phyloP scores from a whole-genome alignment of 2,329 filamentous ascomycete genomes.

The Sporothrix humicola region DNA sequence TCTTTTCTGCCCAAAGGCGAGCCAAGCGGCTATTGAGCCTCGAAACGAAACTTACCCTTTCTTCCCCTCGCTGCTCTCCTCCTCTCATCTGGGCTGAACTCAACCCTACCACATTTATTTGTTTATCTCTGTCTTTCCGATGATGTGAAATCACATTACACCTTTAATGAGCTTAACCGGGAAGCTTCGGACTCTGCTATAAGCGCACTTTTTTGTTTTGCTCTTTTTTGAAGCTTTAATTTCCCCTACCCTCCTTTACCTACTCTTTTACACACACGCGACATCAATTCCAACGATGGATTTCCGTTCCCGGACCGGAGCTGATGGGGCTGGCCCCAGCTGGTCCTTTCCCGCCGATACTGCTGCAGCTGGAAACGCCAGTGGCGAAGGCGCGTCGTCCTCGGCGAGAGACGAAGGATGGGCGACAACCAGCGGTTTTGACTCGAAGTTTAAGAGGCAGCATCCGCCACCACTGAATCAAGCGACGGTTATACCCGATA shows the following conservation, averaged over 20 bases:
- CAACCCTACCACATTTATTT: neutral
- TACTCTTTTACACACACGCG: neutral
- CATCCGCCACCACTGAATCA: neutral
- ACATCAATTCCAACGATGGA: conserved; percentile 28
- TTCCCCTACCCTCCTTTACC: neutral
- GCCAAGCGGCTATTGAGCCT: conserved; percentile 23
- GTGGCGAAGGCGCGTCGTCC: conserved; percentile 6
- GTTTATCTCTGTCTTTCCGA: neutral
- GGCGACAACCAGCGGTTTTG: conserved; percentile 30
- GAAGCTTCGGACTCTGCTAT: conserved; percentile 15
- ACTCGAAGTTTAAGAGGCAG: neutral
- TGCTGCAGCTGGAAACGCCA: conserved; percentile 18
- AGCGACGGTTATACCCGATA: conserved; percentile 8
- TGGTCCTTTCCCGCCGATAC: conserved; percentile 31
- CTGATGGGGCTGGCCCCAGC: conserved; percentile 16
- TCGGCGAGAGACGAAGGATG: conserved; percentile 12
- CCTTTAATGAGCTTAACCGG: neutral
- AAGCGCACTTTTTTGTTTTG: neutral
- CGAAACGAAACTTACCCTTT: neutral
- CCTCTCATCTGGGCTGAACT: neutral
- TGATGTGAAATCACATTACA: neutral
- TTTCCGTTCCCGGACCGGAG: conserved; percentile 16
- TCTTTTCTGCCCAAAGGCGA: conserved; percentile 30
- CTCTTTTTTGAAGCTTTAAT: neutral
- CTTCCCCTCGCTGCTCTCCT: neutral